Evolutionary conservation across 805 yeast genomes (phyloP), one percentile per base, ranked within the genome.

Genomic region (Hemisphaericaspora nanyangensis): DNA sequence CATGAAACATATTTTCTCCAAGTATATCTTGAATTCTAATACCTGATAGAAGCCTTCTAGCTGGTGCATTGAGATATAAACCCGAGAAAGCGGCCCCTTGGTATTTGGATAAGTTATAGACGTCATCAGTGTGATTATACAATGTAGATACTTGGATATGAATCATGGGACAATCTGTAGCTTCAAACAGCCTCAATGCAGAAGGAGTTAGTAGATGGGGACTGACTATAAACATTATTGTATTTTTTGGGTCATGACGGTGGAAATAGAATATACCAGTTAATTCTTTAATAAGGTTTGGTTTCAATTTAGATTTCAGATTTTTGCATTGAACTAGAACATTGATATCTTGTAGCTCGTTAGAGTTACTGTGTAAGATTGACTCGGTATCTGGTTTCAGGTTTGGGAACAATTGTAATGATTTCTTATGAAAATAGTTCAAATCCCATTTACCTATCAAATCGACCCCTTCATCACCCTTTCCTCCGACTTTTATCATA

Each of bases 241-340:
- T 29, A 13, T 8, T 17, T 18, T 19, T 17, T 22, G 29, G 30
- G 10, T 20, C 11, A 29, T 49, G 48, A 16, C 65, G 60, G 47
- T 69, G 66, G 44, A 51, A 64, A 35, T 60, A 51, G 48, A 72
- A 72, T 2, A 76, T 72, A 1, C 84, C 85, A 6, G 69, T 65
- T 24, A 78, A 50, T 48, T 79, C 84, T 31, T 85, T 63, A 1
- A 79, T 56, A 33, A 66, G 54, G 28, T 62, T 56, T 11, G 82
- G 76, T 39, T 64, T 67, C 25, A 77, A 62, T 37, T 69, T 65
- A 3, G 57, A 54, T 19, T 56, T 55, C 48, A 70, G 65, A 50
- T 76, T 70, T 45, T 79, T 78, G 52, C 84, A 79, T 50, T 79
- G 84, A 5, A 76, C 78, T 42, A 75, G 59, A 2, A 76, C 55